These are phyloP conservation scores for Globisporangium yorkense DNA, from an alignment of 352 stramenopile species.

Conservation along the genomic window DNA sequence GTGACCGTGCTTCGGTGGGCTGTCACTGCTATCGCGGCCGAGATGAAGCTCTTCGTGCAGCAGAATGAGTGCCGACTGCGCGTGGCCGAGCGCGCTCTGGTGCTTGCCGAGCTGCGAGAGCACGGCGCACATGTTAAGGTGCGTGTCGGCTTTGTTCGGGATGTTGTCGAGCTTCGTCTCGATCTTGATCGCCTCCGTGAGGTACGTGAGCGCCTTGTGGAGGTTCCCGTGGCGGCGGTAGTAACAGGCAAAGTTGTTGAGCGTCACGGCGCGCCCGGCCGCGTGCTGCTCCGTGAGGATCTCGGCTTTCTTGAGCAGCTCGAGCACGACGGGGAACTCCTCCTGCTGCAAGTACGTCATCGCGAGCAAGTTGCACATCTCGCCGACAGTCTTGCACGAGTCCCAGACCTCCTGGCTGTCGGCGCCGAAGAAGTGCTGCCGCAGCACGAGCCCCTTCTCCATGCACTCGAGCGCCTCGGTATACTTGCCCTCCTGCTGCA, in stretches of 20 bases:
- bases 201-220: slow-evolving; percentile 87
- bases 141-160: slow-evolving; percentile 90
- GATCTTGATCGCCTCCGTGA: slow-evolving; percentile 92
- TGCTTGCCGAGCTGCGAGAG: slow-evolving; percentile 90
- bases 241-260: slow-evolving; percentile 95
- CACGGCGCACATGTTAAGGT: slow-evolving; percentile 94
- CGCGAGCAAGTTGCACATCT: slow-evolving; percentile 94
- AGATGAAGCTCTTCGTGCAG: slow-evolving; percentile 91
- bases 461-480: slow-evolving; percentile 91
- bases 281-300: slow-evolving; percentile 89
- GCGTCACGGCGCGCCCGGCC: slow-evolving; percentile 82
- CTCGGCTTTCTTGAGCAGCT: slow-evolving; percentile 93
- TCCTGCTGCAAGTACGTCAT: slow-evolving; percentile 96
- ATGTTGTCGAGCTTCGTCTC: slow-evolving; percentile 82
- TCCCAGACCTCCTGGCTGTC: slow-evolving; percentile 88
- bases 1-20: slow-evolving; percentile 14
- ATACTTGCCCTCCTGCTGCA: slow-evolving; percentile 92
- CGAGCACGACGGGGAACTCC: slow-evolving; percentile 88
- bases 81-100: slow-evolving; percentile 87
- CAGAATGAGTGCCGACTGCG: slow-evolving; percentile 89
- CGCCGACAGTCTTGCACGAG: slow-evolving; percentile 90
- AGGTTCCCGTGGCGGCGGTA: slow-evolving; percentile 89
- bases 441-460: slow-evolving; percentile 90
- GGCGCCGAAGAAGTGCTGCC: slow-evolving; percentile 91
- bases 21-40: slow-evolving; percentile 6